Evolutionary conservation across 148 eudicot genomes (phyloP).

Genomic region (Selenicereus undatus): DNA sequence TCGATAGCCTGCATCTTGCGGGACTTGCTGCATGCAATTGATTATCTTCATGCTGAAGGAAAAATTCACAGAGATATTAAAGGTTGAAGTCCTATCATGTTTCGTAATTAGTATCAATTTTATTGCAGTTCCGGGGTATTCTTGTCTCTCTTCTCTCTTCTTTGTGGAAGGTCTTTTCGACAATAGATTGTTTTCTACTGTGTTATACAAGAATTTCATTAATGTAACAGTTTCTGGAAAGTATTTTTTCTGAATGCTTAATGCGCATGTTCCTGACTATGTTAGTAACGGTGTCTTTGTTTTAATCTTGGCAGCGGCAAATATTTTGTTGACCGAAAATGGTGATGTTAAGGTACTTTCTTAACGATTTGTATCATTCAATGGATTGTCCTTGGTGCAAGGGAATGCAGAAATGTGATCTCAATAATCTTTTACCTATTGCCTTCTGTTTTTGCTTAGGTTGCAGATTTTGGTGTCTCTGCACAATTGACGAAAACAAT

Average conservation of each 20-base stretch:
- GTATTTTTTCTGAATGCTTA: not conserved
- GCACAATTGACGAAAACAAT: conserved; percentile 93
- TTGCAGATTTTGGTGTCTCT: conserved; percentile 98
- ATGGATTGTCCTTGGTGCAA: not conserved
- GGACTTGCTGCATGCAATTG: conserved; percentile 92
- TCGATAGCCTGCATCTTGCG: conserved; percentile 87
- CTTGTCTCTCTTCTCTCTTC: not conserved
- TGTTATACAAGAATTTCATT: not conserved
- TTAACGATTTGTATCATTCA: not conserved
- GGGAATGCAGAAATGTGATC: not conserved
- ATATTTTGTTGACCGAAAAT: conserved; percentile 86
- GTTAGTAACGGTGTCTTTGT: conserved; percentile 25
- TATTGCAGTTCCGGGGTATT: not conserved
- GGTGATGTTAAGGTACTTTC: conserved; percentile 90
- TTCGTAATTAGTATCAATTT: not conserved
- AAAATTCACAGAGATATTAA: conserved; percentile 96
- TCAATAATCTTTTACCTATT: not conserved
- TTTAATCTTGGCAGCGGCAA: conserved; percentile 74
- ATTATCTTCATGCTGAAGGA: conserved; percentile 92
- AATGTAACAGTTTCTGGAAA: not conserved
- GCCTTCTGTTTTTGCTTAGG: conserved; percentile 42
- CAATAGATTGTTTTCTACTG: not conserved
- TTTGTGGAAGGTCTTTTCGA: not conserved
- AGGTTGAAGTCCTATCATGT: conserved; percentile 38
- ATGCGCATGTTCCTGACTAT: not conserved